Evolutionary conservation across 306 rosid species (phyloP).

Genomic region (Trichosanthes cucumerina): DNA sequence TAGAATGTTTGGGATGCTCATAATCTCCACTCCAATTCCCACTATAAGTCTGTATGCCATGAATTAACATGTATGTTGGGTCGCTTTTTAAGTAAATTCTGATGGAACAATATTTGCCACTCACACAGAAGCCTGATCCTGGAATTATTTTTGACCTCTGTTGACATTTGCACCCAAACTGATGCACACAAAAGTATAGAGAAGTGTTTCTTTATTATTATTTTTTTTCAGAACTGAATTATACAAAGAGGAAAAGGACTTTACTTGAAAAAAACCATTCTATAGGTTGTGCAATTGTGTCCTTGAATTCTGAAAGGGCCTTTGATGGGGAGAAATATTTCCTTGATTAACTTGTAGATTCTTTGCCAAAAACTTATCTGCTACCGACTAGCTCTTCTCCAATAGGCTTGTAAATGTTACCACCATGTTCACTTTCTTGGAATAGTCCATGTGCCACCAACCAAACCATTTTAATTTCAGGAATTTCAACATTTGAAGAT

Average conservation of each 20-base stretch:
- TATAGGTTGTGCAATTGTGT: neutral
- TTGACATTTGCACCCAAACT: slow-evolving; percentile 23
- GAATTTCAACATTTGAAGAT: neutral
- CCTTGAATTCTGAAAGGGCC: neutral
- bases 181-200: slow-evolving; percentile 4
- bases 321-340: neutral
- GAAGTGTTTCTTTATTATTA: neutral
- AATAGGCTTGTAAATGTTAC: neutral
- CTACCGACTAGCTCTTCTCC: neutral
- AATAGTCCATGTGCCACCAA: neutral
- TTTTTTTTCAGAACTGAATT: neutral
- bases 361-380: neutral
- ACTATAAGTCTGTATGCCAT: neutral
- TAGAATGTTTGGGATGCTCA: neutral
- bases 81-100: slow-evolving; percentile 4
- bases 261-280: neutral
- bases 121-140: slow-evolving; percentile 22
- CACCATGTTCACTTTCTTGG: neutral
- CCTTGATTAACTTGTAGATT: neutral
- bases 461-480: neutral
- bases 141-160: slow-evolving; percentile 30
- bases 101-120: neutral
- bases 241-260: neutral
- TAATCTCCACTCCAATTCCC: neutral
- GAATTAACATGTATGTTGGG: neutral